Evolutionary conservation across 345 rosid species (phyloP), one percentile per base, ranked within the genome.

Genomic region (Gossypium stocksii): DNA sequence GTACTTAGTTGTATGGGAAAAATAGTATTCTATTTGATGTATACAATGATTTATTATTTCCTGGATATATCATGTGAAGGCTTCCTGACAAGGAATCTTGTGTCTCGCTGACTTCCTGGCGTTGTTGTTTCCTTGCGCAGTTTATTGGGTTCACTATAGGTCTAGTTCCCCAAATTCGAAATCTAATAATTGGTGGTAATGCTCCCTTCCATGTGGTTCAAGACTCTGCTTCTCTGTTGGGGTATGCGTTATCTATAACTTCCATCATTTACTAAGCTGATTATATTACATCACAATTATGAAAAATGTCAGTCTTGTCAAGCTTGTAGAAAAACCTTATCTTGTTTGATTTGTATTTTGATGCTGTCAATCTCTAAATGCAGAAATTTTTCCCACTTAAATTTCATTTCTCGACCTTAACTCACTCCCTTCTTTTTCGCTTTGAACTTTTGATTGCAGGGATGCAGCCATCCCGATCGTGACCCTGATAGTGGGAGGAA

Each of bases 201-300:
- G 92, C 95, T 76, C 89, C 91, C 73, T 85, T 90, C 64, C 83
- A 79, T 73, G 88, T 86, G 69, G 78, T 90, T 77, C 89, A 85
- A 59, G 89, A 89, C 75, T 83, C 90, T 49, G 83, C 83, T 67
- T 75, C 80, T 70, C 66, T 90, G 61, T 25, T 87, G 75, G 93
- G 93, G 93, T 90, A 87, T 77, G 68, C 10, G 78, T 25, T 34
- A 60, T 60, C n/a, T 60, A 25, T 44, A 41, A 12, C 15, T 44
- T 71, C 38, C 38, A 15, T 25, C 66, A 61, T 29, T 14, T 8
- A 6, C 17, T 25, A 25, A 59, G 9, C 64, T 14, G 64, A 59
- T 59, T 59, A 59, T 25, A 13, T 59, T 12, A 3, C 54, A 51
- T 51, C 15, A 16, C 16, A 3, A 51, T 51, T 16, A 16, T 2